Base-by-base conservation (phyloP, 164 flowering plant genomes). In the Protea cynaroides region DNA sequence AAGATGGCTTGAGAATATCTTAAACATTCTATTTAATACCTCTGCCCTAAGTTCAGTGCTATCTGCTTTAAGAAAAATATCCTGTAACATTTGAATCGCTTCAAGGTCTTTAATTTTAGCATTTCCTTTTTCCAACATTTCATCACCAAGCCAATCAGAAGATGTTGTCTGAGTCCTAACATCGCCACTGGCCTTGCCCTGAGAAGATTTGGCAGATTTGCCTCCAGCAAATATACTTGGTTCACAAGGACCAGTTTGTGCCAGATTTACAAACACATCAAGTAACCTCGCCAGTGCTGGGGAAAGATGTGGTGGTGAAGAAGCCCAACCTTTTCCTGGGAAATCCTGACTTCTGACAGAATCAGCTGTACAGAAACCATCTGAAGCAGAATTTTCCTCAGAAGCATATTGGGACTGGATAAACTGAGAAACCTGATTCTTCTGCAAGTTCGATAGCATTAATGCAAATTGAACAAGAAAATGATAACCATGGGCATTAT, bases 401-500 rank as follows among this genome's bases (percentile, higher is more conserved):
- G 76, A 29, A 60, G 73, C 43, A 46, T 71, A 47, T 38, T 63
- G 65, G 19, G 78, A 77, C 70, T 70, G 19, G 23, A 50, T 38
- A 62, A 75, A 63, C 58, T 78, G 83, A 75, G 54, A 36, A 47
- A 63, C 78, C 76, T 69, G 80, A 67, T 73, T 76, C 51, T 75
- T 83, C 50, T 86, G 79, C 79, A 85, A 64, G 49, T 75, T 64
- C 18, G 94, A 86, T 24, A 95, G 82, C 58, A 74, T 56, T 66
- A 95, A 72, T 3, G 95, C 98, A 81, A 92, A 95, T 73, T 85
- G 98, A 58, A 90, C 98, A 71, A 95, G 92, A 73, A 87, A 95
- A 61, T 88, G 99, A 78, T 95, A 90, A 36, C 99, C 99, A 78
- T 95, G 99, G 37, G 97, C 98, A 79, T 92, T 95, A 65, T 85